Percentiles rank a stretch among this genome's conserved stretches.
Conservation (phyloP, 441 rosid genomes). For the Adansonia rubrostipa region DNA sequence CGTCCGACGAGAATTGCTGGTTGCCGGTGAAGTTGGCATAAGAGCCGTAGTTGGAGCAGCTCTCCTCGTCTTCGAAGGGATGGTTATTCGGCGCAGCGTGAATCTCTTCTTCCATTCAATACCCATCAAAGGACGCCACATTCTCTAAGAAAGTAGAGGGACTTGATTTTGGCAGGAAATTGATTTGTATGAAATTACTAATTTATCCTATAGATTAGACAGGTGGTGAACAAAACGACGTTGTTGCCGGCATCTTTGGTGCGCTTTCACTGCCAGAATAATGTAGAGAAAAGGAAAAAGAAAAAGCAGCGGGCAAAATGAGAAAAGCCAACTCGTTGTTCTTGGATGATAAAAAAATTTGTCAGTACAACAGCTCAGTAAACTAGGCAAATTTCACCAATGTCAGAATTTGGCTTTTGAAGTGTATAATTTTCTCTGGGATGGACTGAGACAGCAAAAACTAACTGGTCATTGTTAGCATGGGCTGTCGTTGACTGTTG, state of each 20-base stretch:
- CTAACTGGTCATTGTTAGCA: not conserved
- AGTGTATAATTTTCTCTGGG: too few species aligned
- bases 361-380: not conserved
- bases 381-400: not conserved
- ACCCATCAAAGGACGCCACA: slow-evolving; percentile 43
- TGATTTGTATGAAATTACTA: too few species aligned
- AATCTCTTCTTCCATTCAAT: slow-evolving; percentile 53
- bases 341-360: not conserved
- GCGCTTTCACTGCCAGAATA: too few species aligned
- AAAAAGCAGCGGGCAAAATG: not conserved
- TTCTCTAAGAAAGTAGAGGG: too few species aligned
- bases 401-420: not conserved
- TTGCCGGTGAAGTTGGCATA: slow-evolving; percentile 49
- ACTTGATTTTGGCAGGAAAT: too few species aligned
- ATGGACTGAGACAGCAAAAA: too few species aligned
- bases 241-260: not conserved
- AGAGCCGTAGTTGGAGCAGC: slow-evolving; percentile 54
- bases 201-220: too few species aligned
- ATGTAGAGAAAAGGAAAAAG: too few species aligned
- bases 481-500: not conserved
- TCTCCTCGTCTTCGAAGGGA: slow-evolving; percentile 44
- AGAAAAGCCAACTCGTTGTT: not conserved
- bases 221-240: too few species aligned
- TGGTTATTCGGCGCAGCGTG: slow-evolving; percentile 39
- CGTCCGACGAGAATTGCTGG: slow-evolving; percentile 31